Evolutionary conservation across 2,329 filamentous ascomycete genomes (phyloP).

Genomic region (Septoria petroselini): DNA sequence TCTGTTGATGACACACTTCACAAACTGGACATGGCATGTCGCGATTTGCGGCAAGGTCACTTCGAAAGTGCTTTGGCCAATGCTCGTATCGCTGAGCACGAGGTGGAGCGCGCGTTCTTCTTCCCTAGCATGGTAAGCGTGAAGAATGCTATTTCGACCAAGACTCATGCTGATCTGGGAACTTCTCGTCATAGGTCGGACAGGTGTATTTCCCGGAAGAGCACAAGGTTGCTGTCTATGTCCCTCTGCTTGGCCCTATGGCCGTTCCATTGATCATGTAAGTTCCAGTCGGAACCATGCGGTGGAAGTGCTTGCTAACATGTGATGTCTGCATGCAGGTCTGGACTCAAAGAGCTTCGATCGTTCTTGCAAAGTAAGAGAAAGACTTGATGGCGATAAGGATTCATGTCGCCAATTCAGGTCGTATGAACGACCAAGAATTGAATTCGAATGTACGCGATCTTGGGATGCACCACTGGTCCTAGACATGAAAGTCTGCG

Average conservation of each 20-base stretch:
- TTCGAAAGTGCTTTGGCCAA: conserved; percentile 69
- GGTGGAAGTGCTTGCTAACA: conserved; percentile 50
- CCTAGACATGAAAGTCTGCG: too few relatives aligned
- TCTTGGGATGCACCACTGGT: too few relatives aligned
- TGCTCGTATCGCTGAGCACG: conserved; percentile 78
- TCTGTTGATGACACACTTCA: conserved; percentile 76
- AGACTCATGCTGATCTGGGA: too few relatives aligned
- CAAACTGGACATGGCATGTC: conserved; percentile 74
- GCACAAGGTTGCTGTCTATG: conserved; percentile 94
- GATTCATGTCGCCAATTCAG: too few relatives aligned
- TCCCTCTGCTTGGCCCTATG: conserved; percentile 85
- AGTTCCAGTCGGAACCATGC: conserved; percentile 53
- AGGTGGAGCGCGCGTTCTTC: conserved; percentile 93
- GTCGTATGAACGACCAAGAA: too few relatives aligned
- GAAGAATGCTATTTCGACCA: too few relatives aligned
- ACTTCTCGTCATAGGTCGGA: conserved; percentile 59
- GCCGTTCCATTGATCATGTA: conserved; percentile 83
- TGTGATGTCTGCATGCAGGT: neutral
- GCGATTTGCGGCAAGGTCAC: conserved; percentile 59
- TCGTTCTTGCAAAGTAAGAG: too few relatives aligned
- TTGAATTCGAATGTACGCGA: too few relatives aligned
- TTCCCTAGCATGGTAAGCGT: conserved; percentile 78
- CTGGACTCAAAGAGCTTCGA: neutral
- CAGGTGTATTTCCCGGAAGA: conserved; percentile 98
- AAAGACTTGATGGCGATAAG: too few relatives aligned